Percentiles rank a stretch among this genome's conserved stretches.
Evolutionary conservation across 2,329 filamentous ascomycete species (phyloP).

Genomic region (Fusarium mundagurra): DNA sequence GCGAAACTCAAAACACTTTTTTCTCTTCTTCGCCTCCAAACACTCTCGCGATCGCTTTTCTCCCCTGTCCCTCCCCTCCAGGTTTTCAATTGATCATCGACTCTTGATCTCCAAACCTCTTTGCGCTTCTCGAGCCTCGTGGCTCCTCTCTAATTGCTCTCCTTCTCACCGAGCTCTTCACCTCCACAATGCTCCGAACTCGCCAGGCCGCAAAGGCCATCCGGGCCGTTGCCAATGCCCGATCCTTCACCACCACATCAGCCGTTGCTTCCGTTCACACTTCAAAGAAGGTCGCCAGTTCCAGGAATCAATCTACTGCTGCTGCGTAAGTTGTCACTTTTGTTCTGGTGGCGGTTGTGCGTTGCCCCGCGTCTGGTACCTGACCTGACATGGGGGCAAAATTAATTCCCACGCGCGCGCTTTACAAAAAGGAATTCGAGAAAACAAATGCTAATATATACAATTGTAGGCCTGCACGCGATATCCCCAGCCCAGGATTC

Average conservation of each 20-base stretch:
- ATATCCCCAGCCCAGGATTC: slow-evolving; percentile 71
- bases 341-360: not conserved
- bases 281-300: not conserved
- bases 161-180: not conserved
- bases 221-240: not conserved
- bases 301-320: not conserved
- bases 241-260: not conserved
- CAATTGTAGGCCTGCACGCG: slow-evolving; percentile 55
- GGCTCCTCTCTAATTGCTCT: not conserved
- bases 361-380: not conserved
- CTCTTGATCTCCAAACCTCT: not conserved
- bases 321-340: not conserved
- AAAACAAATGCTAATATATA: slow-evolving; percentile 24
- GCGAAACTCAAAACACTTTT: not conserved
- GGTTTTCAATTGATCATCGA: not conserved
- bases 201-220: not conserved
- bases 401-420: not conserved
- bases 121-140: not conserved
- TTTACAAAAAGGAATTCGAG: slow-evolving; percentile 11
- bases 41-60: not conserved
- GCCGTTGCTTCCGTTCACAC: not conserved
- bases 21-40: not conserved
- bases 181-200: not conserved
- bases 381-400: not conserved
- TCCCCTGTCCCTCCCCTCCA: not conserved